A percentile compares a stretch with the other conserved stretches of the same genome.
phyloP scores from a whole-genome alignment of 495 filamentous ascomycete species.

The Aspergillus baeticus region DNA sequence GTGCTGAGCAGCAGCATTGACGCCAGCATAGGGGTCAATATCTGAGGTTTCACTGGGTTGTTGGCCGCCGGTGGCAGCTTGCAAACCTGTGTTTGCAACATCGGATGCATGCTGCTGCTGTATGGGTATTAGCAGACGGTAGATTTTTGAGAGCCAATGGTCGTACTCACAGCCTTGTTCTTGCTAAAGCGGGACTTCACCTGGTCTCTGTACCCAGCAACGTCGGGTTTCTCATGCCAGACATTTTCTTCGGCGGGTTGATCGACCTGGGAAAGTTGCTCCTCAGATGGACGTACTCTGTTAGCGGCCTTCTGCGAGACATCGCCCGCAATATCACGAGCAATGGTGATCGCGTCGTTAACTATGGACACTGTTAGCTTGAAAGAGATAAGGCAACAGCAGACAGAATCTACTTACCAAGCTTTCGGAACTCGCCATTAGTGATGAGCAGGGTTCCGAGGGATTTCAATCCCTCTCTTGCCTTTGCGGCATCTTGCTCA shows the following conservation, averaged over 20 bases:
- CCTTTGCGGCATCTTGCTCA: conserved; percentile 77
- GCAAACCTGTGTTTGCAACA: conserved; percentile 54
- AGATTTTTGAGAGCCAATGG: background rate
- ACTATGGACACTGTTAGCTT: conserved; percentile 53
- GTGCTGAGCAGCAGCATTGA: conserved; percentile 45
- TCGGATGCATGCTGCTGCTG: conserved; percentile 43
- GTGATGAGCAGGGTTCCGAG: conserved; percentile 88
- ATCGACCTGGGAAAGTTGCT: conserved; percentile 76
- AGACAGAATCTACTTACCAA: conserved; percentile 57
- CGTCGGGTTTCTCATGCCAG: conserved; percentile 87
- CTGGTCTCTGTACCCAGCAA: conserved; percentile 59
- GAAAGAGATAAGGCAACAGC: background rate
- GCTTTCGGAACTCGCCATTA: conserved; percentile 95
- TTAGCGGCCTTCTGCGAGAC: conserved; percentile 80
- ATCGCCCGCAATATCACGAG: conserved; percentile 89
- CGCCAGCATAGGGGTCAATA: conserved; percentile 54
- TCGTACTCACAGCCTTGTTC: conserved; percentile 53
- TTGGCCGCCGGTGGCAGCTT: conserved; percentile 46
- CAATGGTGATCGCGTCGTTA: conserved; percentile 76
- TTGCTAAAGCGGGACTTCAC: conserved; percentile 67
- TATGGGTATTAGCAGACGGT: background rate
- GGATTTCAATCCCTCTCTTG: conserved; percentile 81
- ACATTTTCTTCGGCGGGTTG: conserved; percentile 80
- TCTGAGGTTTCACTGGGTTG: conserved; percentile 45
- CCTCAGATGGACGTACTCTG: conserved; percentile 73